phyloP scores from a whole-genome alignment of 306 rosid genomes.

The Gleditsia sinensis region DNA sequence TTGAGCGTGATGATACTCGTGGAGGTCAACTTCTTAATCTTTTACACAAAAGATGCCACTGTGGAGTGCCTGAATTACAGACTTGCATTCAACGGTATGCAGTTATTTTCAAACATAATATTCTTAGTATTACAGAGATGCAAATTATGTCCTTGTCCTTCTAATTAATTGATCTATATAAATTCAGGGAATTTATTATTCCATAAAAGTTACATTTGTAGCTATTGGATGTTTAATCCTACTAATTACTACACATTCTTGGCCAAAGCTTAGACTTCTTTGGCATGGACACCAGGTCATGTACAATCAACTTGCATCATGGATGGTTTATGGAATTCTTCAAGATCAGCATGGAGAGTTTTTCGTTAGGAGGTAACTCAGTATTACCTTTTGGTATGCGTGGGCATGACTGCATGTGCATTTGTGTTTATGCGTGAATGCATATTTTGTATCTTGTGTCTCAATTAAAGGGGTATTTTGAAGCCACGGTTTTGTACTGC shows the following conservation, averaged over 20 bases:
- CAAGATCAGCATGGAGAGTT: constrained; percentile 90
- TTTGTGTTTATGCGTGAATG: background rate
- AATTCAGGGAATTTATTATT: background rate
- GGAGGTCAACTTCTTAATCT: constrained; percentile 92
- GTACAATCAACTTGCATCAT: constrained; percentile 91
- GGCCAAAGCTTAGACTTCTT: constrained; percentile 81
- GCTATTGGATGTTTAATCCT: background rate
- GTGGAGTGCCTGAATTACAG: constrained; percentile 96
- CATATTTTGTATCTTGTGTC: background rate
- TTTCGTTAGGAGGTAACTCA: constrained; percentile 73
- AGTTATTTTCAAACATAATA: too few relatives aligned
- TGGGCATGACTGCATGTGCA: too few relatives aligned
- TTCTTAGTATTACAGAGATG: too few relatives aligned
- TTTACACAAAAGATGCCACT: constrained; percentile 76
- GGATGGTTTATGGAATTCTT: constrained; percentile 93
- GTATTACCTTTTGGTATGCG: constrained; percentile 19
- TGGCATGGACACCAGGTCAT: constrained; percentile 97
- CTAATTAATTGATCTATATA: constrained; percentile 1
- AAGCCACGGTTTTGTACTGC: constrained; percentile 13
- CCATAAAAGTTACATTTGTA: background rate
- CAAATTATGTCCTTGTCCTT: constrained; percentile 21
- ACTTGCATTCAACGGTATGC: constrained; percentile 85
- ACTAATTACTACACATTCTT: constrained; percentile 16
- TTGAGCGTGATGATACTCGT: constrained; percentile 73
- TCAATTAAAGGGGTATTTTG: constrained; percentile 5